These are phyloP conservation scores for Alternaria solani DNA, from an alignment of 2,329 filamentous ascomycete species.

Conservation along the genomic window DNA sequence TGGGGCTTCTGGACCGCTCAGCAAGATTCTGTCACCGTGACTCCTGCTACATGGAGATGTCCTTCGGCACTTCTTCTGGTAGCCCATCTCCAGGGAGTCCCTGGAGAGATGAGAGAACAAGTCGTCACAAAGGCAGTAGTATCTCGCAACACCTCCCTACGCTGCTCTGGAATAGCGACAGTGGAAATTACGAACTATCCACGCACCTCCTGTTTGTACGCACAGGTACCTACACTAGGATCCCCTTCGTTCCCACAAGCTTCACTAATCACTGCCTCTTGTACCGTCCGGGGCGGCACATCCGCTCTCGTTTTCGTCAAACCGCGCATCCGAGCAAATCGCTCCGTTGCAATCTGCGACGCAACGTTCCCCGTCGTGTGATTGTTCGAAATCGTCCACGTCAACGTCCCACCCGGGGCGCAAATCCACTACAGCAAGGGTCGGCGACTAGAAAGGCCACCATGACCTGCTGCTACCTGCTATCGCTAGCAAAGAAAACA, in stretches of 20 bases:
- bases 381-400: constrained; percentile 7
- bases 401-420: constrained; percentile 2
- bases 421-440: neutral
- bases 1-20: neutral
- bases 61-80: constrained; percentile 1
- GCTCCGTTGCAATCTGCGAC: neutral
- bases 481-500: constrained; percentile 1
- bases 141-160: neutral
- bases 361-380: neutral
- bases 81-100: neutral
- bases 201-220: constrained; percentile 8
- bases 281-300: constrained; percentile 9
- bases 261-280: constrained; percentile 6
- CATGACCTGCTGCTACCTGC: neutral
- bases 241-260: constrained; percentile 3
- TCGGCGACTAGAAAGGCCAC: constrained; percentile 19
- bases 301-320: constrained; percentile 9
- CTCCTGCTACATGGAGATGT: constrained; percentile 2
- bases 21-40: constrained; percentile 9
- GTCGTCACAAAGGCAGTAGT: neutral
- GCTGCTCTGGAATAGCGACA: neutral
- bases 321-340: constrained; percentile 5
- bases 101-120: neutral
- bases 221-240: constrained; percentile 6
- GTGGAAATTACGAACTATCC: constrained; percentile 6